These are phyloP conservation scores for Pseudogymnoascus sp. DNA, from an alignment of 2,329 filamentous ascomycete species.

Conservation along the genomic window DNA sequence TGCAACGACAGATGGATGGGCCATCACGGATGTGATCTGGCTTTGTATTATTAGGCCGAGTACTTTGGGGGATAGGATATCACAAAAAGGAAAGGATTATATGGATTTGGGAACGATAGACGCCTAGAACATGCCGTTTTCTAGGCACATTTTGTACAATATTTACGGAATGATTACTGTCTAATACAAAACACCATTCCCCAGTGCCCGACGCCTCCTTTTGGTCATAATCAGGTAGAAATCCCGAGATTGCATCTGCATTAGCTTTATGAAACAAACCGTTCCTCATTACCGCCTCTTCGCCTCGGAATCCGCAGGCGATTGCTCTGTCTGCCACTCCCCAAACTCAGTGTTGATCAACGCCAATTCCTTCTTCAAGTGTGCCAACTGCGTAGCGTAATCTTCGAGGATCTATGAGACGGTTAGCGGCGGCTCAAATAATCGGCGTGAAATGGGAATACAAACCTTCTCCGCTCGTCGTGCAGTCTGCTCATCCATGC, in stretches of 20 bases:
- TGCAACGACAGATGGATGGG: neutral
- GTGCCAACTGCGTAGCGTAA: constrained; percentile 71
- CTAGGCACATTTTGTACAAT: constrained; percentile 9
- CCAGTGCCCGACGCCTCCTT: constrained; percentile 1
- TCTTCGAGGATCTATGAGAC: constrained; percentile 61
- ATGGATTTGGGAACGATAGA: neutral
- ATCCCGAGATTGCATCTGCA: neutral
- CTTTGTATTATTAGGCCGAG: constrained; percentile 4
- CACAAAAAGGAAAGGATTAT: constrained; percentile 3
- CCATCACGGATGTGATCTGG: constrained; percentile 8
- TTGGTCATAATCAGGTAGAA: neutral
- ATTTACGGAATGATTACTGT: constrained; percentile 8
- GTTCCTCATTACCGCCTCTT: neutral
- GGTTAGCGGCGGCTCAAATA: constrained; percentile 16
- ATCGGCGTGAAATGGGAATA: constrained; percentile 18
- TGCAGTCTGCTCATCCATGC: constrained; percentile 63
- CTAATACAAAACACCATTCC: constrained; percentile 5
- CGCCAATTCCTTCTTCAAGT: constrained; percentile 60
- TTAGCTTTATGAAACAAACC: neutral
- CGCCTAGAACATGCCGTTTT: neutral
- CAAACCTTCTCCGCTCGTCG: constrained; percentile 67
- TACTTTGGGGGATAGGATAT: neutral
- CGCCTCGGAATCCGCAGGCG: constrained; percentile 12
- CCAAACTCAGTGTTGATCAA: constrained; percentile 46
- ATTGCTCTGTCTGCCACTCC: constrained; percentile 42